Evolutionary conservation across 2,329 filamentous ascomycete species (phyloP).

Genomic region (Westerdykella ornata): DNA sequence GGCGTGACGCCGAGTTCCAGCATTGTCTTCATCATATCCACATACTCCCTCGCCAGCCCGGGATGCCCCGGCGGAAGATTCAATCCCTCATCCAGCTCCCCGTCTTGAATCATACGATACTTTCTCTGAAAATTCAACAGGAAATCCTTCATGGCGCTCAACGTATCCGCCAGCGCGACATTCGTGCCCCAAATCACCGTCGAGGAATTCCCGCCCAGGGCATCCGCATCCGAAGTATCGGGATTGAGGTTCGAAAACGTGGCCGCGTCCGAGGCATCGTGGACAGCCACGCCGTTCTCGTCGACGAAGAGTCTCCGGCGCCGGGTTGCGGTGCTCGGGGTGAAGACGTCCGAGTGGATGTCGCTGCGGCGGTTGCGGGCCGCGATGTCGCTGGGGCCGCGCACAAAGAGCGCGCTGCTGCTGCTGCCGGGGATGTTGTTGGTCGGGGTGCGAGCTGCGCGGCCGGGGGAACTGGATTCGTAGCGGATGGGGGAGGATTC

Average conservation of each 20-base stretch:
- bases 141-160: constrained; percentile 84
- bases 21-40: constrained; percentile 84
- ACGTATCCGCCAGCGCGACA: constrained; percentile 84
- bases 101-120: constrained; percentile 87
- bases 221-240: constrained; percentile 85
- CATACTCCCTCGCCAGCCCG: constrained; percentile 74
- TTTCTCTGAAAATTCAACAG: constrained; percentile 86
- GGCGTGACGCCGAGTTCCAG: constrained; percentile 74
- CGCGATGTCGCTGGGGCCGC: constrained; percentile 49
- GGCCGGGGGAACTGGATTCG: constrained; percentile 78
- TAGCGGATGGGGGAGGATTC: constrained; percentile 92
- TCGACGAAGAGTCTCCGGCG: constrained; percentile 58
- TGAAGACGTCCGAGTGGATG: constrained; percentile 72
- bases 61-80: constrained; percentile 60
- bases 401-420: constrained; percentile 80
- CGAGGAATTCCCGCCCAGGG: constrained; percentile 71
- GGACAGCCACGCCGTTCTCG: constrained; percentile 55
- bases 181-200: constrained; percentile 96
- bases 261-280: constrained; percentile 50
- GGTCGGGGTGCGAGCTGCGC: constrained; percentile 48
- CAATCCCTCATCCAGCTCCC: constrained; percentile 65
- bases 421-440: constrained; percentile 72
- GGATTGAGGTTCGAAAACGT: constrained; percentile 67
- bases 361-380: constrained; percentile 69
- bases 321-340: constrained; percentile 44